phyloP scores from a whole-genome alignment of 2,329 filamentous ascomycete genomes.

The Xylaria digitata region DNA sequence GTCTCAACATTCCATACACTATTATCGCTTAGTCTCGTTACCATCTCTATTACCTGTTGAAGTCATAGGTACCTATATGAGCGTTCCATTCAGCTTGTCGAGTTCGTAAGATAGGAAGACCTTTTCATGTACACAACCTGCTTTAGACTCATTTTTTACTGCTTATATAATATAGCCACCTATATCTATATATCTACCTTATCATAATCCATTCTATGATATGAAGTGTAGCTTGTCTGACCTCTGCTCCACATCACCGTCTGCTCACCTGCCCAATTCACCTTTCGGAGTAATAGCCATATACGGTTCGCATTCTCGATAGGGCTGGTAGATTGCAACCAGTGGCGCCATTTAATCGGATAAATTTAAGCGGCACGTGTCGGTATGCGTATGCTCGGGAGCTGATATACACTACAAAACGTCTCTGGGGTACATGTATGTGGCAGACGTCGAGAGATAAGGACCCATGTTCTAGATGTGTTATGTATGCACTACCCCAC shows the following conservation, averaged over 20 bases:
- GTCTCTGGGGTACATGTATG: slow-evolving; percentile 16
- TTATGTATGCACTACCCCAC: slow-evolving; percentile 30
- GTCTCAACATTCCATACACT: neutral
- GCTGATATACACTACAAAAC: neutral
- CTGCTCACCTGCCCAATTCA: slow-evolving; percentile 30
- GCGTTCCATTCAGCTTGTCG: no score
- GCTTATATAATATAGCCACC: no score
- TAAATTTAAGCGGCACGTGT: neutral
- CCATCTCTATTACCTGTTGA: neutral
- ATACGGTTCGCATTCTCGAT: neutral
- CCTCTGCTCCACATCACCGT: neutral
- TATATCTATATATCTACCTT: neutral
- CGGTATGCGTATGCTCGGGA: neutral
- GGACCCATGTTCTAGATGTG: slow-evolving; percentile 26
- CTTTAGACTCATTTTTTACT: no score
- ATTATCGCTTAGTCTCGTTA: neutral
- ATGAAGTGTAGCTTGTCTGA: neutral
- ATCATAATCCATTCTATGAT: neutral
- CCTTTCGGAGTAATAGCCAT: neutral
- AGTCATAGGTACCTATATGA: no score
- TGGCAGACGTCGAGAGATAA: slow-evolving; percentile 29
- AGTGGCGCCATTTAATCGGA: neutral
- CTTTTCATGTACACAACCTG: no score
- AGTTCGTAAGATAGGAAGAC: no score
- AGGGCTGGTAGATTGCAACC: neutral